Conservation (phyloP, 345 rosid species). For the Linum lewisii region DNA sequence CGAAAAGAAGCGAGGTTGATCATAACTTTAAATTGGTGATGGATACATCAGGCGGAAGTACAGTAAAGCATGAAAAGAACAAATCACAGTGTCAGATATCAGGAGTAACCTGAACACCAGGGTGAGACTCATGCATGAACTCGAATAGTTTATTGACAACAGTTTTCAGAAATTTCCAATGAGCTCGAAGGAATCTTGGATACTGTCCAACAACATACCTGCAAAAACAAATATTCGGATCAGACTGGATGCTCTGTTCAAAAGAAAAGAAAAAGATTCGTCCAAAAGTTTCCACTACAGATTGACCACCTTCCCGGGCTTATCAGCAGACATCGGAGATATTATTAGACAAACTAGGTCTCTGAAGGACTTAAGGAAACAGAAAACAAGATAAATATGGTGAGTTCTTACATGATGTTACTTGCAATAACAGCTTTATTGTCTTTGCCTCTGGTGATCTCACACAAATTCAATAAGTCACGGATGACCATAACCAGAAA, state of each 20-base stretch:
- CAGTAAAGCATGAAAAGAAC: no score
- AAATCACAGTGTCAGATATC: no score
- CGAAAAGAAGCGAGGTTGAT: no score
- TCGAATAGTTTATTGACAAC: constrained; percentile 97
- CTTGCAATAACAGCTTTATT: constrained; percentile 99
- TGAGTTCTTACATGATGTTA: constrained; percentile 79
- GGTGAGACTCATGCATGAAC: constrained; percentile 99
- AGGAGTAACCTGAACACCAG: constrained; percentile 96
- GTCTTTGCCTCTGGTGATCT: constrained; percentile 94
- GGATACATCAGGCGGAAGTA: no score
- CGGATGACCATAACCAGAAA: constrained; percentile 98
- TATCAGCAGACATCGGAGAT: background rate
- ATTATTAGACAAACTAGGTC: background rate
- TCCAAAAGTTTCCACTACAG: constrained; percentile 1
- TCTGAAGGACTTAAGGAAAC: background rate
- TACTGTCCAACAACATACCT: constrained; percentile 99
- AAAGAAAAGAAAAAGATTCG: constrained; percentile 3
- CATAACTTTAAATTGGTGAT: no score
- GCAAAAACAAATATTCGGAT: constrained; percentile 20
- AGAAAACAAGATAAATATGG: background rate
- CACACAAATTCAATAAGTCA: constrained; percentile 89
- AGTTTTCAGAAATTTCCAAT: constrained; percentile 97
- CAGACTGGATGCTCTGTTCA: no score
- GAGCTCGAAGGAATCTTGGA: constrained; percentile 97
- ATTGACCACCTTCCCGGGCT: background rate